These are phyloP conservation scores for Apiospora koreana DNA, from an alignment of 2,329 filamentous ascomycete genomes.

Conservation along the genomic window DNA sequence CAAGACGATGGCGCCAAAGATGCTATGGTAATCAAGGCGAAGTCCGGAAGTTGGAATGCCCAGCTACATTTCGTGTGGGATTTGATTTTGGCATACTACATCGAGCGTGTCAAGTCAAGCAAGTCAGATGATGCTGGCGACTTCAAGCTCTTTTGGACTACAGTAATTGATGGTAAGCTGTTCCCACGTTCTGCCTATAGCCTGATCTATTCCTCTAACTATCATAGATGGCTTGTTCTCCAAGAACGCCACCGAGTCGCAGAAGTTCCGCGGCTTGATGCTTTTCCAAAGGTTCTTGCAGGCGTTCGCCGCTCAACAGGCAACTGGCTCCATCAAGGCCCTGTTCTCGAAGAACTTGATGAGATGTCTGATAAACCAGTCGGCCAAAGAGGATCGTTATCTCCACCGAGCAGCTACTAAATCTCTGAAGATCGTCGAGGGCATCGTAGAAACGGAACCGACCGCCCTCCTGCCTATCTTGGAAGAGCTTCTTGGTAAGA, in stretches of 20 bases:
- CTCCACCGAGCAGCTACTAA: slow-evolving; percentile 78
- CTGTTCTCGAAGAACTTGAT: slow-evolving; percentile 86
- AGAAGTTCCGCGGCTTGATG: slow-evolving; percentile 90
- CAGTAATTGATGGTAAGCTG: slow-evolving; percentile 80
- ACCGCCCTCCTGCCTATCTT: slow-evolving; percentile 62
- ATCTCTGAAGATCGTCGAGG: slow-evolving; percentile 70
- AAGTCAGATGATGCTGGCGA: slow-evolving; percentile 40
- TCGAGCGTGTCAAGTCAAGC: slow-evolving; percentile 32
- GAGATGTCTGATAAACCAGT: slow-evolving; percentile 79
- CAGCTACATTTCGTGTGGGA: slow-evolving; percentile 90
- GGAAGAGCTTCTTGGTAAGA: slow-evolving; percentile 66
- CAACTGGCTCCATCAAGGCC: slow-evolving; percentile 48
- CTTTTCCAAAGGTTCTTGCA: slow-evolving; percentile 77
- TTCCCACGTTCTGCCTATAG: not conserved
- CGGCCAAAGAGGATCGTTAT: slow-evolving; percentile 74
- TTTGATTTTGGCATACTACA: slow-evolving; percentile 64
- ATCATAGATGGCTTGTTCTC: slow-evolving; percentile 77
- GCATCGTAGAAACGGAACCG: slow-evolving; percentile 62
- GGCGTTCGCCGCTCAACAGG: slow-evolving; percentile 44
- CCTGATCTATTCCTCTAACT: not conserved
- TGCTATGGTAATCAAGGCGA: slow-evolving; percentile 46
- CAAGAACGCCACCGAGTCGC: slow-evolving; percentile 76
- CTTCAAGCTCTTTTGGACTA: slow-evolving; percentile 81
- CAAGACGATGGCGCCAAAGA: slow-evolving; percentile 48
- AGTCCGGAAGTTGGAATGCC: slow-evolving; percentile 75